These are phyloP conservation scores for Hevea brasiliensis DNA, from an alignment of 345 rosid genomes.

Conservation along the genomic window DNA sequence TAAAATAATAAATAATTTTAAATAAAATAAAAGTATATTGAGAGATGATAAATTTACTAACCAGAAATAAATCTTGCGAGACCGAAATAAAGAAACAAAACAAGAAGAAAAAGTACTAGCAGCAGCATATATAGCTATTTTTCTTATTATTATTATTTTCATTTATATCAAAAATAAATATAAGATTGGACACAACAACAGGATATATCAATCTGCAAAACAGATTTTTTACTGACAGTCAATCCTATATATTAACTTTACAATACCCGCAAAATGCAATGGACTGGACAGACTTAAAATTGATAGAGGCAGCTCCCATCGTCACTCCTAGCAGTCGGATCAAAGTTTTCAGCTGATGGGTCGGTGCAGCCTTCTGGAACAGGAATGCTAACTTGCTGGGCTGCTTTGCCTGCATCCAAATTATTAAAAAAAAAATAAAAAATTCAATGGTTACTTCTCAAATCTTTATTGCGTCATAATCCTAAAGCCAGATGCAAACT, in stretches of 20 bases:
- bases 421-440: neutral
- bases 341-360: constrained; percentile 40
- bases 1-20: too few species aligned
- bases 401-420: constrained; percentile 49
- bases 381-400: constrained; percentile 44
- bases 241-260: neutral
- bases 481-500: constrained; percentile 17
- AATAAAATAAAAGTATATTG: too few species aligned
- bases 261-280: neutral
- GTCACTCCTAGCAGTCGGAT: constrained; percentile 51
- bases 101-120: too few species aligned
- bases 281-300: constrained; percentile 4
- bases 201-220: neutral
- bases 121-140: too few species aligned
- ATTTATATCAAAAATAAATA: neutral
- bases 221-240: neutral
- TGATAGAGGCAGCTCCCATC: constrained; percentile 41
- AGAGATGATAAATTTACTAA: too few species aligned
- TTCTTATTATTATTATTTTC: neutral
- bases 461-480: constrained; percentile 5
- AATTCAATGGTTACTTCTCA: neutral
- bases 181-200: neutral
- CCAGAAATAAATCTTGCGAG: too few species aligned
- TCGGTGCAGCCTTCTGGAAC: constrained; percentile 49
- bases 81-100: too few species aligned